These are phyloP conservation scores for Penicillium nordicum DNA, from an alignment of 2,329 filamentous ascomycete genomes.

Conservation along the genomic window DNA sequence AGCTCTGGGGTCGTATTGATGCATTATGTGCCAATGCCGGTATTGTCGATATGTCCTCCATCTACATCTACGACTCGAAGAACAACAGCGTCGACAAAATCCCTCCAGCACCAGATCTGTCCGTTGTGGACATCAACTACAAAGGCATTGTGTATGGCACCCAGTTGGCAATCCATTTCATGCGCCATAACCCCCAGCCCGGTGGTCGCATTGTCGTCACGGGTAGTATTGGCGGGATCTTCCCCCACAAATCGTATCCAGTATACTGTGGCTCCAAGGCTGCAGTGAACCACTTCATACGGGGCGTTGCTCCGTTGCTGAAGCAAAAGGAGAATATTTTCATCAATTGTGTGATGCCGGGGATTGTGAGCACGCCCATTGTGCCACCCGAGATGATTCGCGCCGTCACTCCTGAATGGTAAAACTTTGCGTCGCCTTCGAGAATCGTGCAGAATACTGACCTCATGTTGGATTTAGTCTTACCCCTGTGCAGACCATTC, in stretches of 20 bases:
- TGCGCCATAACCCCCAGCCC: constrained; percentile 48
- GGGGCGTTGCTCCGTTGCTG: constrained; percentile 39
- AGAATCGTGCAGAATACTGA: neutral
- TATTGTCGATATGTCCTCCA: constrained; percentile 46
- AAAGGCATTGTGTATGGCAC: constrained; percentile 52
- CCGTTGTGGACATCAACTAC: constrained; percentile 50
- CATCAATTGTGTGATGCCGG: constrained; percentile 50
- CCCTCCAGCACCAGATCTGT: constrained; percentile 46
- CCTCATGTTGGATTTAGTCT: constrained; percentile 19
- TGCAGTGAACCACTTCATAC: constrained; percentile 44
- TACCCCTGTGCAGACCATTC: constrained; percentile 45
- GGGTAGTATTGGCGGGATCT: constrained; percentile 44
- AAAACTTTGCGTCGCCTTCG: neutral
- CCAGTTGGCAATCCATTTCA: constrained; percentile 52
- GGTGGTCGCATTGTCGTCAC: constrained; percentile 48
- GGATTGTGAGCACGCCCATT: constrained; percentile 47
- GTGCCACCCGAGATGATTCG: constrained; percentile 46
- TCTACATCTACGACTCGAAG: constrained; percentile 43
- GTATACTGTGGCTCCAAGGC: constrained; percentile 54
- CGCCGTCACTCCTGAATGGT: constrained; percentile 38
- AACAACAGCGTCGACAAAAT: constrained; percentile 31
- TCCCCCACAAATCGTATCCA: constrained; percentile 46
- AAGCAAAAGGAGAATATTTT: constrained; percentile 48
- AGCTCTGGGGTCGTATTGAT: constrained; percentile 48
- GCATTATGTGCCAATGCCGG: constrained; percentile 51